Conservation (phyloP, 2,329 filamentous ascomycete species). For the Venturia effusa region DNA sequence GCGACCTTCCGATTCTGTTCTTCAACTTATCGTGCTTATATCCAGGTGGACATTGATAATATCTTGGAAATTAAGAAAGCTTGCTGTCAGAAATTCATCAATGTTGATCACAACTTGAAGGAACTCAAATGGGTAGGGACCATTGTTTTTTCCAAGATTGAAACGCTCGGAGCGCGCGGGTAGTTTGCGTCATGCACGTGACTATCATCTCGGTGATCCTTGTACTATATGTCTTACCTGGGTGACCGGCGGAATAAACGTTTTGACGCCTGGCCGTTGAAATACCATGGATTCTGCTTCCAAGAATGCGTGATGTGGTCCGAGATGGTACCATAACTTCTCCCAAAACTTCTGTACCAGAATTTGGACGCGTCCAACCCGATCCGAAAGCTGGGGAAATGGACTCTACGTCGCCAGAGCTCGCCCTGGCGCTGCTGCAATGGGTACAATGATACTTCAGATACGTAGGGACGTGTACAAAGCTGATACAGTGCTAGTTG, state of each 20-base stretch:
- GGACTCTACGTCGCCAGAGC: slow-evolving; percentile 10
- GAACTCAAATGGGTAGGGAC: too few species aligned
- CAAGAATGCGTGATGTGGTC: neutral
- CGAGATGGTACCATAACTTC: neutral
- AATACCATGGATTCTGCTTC: neutral
- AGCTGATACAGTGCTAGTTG: slow-evolving; percentile 14
- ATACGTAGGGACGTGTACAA: neutral
- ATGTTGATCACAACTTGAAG: neutral
- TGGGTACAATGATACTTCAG: neutral
- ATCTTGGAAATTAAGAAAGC: too few species aligned
- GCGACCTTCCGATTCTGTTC: too few species aligned
- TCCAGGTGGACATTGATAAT: too few species aligned
- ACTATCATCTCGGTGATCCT: neutral
- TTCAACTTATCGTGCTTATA: too few species aligned
- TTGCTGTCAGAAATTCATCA: neutral
- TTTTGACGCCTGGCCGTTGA: neutral
- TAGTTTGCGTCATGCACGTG: neutral
- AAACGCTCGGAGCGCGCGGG: too few species aligned
- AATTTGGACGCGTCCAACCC: neutral
- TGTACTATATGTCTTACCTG: neutral
- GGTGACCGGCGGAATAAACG: neutral
- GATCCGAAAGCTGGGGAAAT: neutral
- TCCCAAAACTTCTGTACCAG: neutral
- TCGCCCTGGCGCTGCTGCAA: slow-evolving; percentile 11
- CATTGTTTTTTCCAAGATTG: too few species aligned